Conservation (phyloP, 2,329 filamentous ascomycete genomes). For the Ophiocordyceps camponoti-floridani region DNA sequence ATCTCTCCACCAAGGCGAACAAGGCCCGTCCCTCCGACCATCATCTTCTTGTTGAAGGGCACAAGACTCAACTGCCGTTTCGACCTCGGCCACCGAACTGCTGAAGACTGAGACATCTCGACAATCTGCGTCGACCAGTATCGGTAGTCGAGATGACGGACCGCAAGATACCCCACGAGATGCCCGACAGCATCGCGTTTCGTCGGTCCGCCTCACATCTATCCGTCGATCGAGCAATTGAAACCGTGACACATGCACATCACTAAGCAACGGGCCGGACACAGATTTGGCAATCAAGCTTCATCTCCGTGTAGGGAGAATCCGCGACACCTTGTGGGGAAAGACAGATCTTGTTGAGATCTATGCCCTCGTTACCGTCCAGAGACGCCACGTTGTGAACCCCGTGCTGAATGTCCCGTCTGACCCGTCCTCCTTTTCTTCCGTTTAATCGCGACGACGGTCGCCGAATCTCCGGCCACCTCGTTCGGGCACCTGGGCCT, state of each 20-base stretch:
- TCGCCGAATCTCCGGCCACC: slow-evolving; percentile 58
- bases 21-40: slow-evolving; percentile 12
- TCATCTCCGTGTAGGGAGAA: slow-evolving; percentile 51
- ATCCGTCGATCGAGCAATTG: no score
- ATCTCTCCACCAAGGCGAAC: slow-evolving; percentile 5
- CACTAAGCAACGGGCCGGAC: not conserved
- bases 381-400: slow-evolving; percentile 34
- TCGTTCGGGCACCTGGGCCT: slow-evolving; percentile 75
- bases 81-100: slow-evolving; percentile 1
- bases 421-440: slow-evolving; percentile 10
- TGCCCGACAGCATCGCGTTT: not conserved
- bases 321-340: slow-evolving; percentile 78
- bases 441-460: slow-evolving; percentile 25
- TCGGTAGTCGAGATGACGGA: not conserved
- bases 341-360: slow-evolving; percentile 40
- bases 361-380: slow-evolving; percentile 39
- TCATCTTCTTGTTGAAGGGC: slow-evolving; percentile 32
- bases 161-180: not conserved
- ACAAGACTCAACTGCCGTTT: slow-evolving; percentile 20
- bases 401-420: slow-evolving; percentile 25
- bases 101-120: not conserved
- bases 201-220: not conserved
- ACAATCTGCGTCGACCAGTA: not conserved
- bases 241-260: not conserved
- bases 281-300: slow-evolving; percentile 69